Evolutionary conservation across 495 filamentous ascomycete species (phyloP).

Genomic region (Aspergillus ellipticus): DNA sequence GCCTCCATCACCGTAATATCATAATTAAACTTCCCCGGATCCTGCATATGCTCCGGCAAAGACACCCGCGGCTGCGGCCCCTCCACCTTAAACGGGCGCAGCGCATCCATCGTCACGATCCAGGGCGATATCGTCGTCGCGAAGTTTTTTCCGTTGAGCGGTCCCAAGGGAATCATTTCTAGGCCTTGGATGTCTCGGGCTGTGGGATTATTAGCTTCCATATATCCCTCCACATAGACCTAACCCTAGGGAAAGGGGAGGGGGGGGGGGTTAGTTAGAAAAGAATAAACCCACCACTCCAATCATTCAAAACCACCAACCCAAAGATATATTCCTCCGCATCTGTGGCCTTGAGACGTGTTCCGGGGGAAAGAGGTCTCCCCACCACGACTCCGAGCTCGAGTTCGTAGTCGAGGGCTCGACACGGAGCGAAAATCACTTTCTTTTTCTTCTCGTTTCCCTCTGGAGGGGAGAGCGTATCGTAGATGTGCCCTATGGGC

Average conservation of each 20-base stretch:
- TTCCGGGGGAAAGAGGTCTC: conserved; percentile 19
- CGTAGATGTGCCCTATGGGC: conserved; percentile 70
- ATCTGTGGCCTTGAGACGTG: conserved; percentile 31
- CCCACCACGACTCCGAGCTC: conserved; percentile 77
- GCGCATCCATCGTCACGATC: conserved; percentile 75
- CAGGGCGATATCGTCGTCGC: conserved; percentile 76
- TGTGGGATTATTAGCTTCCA: too few species aligned
- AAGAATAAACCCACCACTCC: conserved; percentile 71
- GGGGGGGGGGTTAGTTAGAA: neutral
- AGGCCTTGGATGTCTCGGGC: conserved; percentile 35
- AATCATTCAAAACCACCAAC: conserved; percentile 82
- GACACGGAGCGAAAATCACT: conserved; percentile 50
- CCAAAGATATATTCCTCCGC: conserved; percentile 78
- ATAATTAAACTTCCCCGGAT: conserved; percentile 55
- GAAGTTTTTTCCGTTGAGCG: conserved; percentile 70
- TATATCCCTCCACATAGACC: too few species aligned
- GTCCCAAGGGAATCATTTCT: conserved; percentile 37
- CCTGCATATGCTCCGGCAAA: conserved; percentile 60
- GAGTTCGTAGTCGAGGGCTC: conserved; percentile 74
- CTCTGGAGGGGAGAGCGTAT: conserved; percentile 14
- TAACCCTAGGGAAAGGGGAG: neutral
- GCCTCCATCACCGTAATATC: conserved; percentile 67
- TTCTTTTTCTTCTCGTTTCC: conserved; percentile 6
- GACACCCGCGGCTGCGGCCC: conserved; percentile 54
- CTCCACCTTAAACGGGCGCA: conserved; percentile 54